A percentile compares a stretch with the other conserved stretches of the same genome.
phyloP scores from a whole-genome alignment of 805 yeast genomes.

The Ogataea paradorogensis region DNA sequence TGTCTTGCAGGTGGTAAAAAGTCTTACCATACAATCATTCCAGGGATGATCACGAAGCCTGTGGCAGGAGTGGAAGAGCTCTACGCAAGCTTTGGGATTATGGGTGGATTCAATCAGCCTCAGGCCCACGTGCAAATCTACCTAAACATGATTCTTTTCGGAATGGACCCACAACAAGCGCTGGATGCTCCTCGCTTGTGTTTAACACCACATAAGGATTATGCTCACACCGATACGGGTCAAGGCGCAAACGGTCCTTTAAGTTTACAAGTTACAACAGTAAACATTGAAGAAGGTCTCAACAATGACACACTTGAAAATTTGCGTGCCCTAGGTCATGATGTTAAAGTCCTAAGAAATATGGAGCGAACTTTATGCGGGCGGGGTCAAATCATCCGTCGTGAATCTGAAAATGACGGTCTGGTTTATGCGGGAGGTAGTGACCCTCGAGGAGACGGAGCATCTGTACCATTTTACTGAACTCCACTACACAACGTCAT shows the following conservation, averaged over 20 bases:
- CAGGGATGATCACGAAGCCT: slow-evolving; percentile 66
- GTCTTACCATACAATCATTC: slow-evolving; percentile 81
- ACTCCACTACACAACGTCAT: not conserved
- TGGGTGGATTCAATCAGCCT: slow-evolving; percentile 89
- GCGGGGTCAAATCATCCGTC: slow-evolving; percentile 70
- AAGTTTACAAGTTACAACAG: slow-evolving; percentile 54
- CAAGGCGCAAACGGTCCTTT: slow-evolving; percentile 65
- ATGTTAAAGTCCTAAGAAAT: slow-evolving; percentile 42
- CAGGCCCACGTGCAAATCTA: slow-evolving; percentile 81
- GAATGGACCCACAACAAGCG: slow-evolving; percentile 67
- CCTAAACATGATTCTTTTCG: slow-evolving; percentile 60
- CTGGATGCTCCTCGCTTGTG: slow-evolving; percentile 75
- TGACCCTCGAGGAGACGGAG: slow-evolving; percentile 53
- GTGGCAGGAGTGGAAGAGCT: slow-evolving; percentile 36
- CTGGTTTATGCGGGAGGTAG: slow-evolving; percentile 67
- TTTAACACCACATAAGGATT: slow-evolving; percentile 49
- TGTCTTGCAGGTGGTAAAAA: slow-evolving; percentile 66
- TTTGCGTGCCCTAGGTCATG: slow-evolving; percentile 56
- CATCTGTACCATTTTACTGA: slow-evolving; percentile 1
- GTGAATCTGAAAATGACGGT: slow-evolving; percentile 29
- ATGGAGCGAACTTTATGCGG: slow-evolving; percentile 43
- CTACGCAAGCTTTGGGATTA: slow-evolving; percentile 56
- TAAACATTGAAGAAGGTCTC: slow-evolving; percentile 66
- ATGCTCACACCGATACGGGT: slow-evolving; percentile 46
- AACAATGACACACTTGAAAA: slow-evolving; percentile 41